phyloP scores from a whole-genome alignment of 768 basidiomycete genomes.

The Tubosaeta brunneosetosa region DNA sequence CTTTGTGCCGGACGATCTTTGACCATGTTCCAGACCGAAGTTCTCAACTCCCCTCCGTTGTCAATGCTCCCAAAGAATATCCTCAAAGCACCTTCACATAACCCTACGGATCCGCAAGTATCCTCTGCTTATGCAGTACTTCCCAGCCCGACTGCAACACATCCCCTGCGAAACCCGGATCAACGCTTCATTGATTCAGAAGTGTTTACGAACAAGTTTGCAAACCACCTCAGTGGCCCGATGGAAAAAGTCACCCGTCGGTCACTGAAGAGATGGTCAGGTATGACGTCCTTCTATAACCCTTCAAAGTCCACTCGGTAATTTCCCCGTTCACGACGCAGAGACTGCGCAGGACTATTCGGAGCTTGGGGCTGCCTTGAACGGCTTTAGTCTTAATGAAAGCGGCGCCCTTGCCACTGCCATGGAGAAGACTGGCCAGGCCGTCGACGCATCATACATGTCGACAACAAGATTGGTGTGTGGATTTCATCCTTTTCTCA shows the following conservation, averaged over 20 bases:
- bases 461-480: slow-evolving; percentile 84
- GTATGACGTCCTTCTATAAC: slow-evolving; percentile 37
- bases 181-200: slow-evolving; percentile 96
- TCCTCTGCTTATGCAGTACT: slow-evolving; percentile 76
- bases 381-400: slow-evolving; percentile 92
- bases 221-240: slow-evolving; percentile 81
- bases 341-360: slow-evolving; percentile 84
- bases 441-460: slow-evolving; percentile 90
- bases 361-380: slow-evolving; percentile 87
- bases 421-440: slow-evolving; percentile 96
- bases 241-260: slow-evolving; percentile 97
- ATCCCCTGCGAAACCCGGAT: slow-evolving; percentile 88
- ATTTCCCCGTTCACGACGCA: slow-evolving; percentile 22
- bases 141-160: slow-evolving; percentile 83
- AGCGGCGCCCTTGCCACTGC: slow-evolving; percentile 66
- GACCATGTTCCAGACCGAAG: slow-evolving; percentile 62
- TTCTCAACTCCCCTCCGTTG: slow-evolving; percentile 87
- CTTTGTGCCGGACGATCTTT: background rate
- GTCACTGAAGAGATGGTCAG: slow-evolving; percentile 91
- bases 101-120: slow-evolving; percentile 77
- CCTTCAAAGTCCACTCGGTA: slow-evolving; percentile 4
- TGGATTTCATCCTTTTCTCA: slow-evolving; percentile 4
- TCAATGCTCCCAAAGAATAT: slow-evolving; percentile 93
- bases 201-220: slow-evolving; percentile 92
- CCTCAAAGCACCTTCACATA: slow-evolving; percentile 90